Evolutionary conservation across 2,329 filamentous ascomycete genomes (phyloP).

Genomic region (Hymenoscyphus occultus): DNA sequence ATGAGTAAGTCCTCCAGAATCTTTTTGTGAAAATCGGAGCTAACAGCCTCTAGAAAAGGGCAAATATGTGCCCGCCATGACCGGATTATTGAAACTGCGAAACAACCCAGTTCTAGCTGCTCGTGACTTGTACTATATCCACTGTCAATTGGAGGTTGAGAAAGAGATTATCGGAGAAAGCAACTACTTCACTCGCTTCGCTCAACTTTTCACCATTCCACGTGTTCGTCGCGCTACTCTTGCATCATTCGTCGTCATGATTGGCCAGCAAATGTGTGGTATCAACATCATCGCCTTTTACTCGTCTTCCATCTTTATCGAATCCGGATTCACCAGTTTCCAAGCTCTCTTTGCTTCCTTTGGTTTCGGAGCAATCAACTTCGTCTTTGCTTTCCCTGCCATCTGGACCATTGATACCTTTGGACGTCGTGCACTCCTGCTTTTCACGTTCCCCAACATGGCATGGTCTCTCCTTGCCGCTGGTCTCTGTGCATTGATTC

Average conservation of each 20-base stretch:
- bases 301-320: slow-evolving; percentile 58
- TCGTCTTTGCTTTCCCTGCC: slow-evolving; percentile 58
- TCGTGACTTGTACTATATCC: slow-evolving; percentile 60
- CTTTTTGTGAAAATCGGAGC: neutral
- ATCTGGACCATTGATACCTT: slow-evolving; percentile 62
- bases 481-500: slow-evolving; percentile 56
- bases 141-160: slow-evolving; percentile 50
- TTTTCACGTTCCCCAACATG: slow-evolving; percentile 68
- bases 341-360: slow-evolving; percentile 60
- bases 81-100: slow-evolving; percentile 54
- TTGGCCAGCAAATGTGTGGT: slow-evolving; percentile 40
- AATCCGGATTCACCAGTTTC: slow-evolving; percentile 54
- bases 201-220: slow-evolving; percentile 66
- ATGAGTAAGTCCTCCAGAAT: slow-evolving; percentile 42
- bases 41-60: slow-evolving; percentile 45
- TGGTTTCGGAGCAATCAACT: slow-evolving; percentile 64
- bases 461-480: slow-evolving; percentile 63
- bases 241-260: slow-evolving; percentile 70
- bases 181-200: slow-evolving; percentile 57
- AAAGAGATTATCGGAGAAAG: slow-evolving; percentile 40
- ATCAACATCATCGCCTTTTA: slow-evolving; percentile 74
- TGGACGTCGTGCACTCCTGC: slow-evolving; percentile 58
- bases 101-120: slow-evolving; percentile 59
- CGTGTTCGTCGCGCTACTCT: slow-evolving; percentile 69
- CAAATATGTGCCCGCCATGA: slow-evolving; percentile 51